Base-by-base conservation (phyloP, 2,329 filamentous ascomycete species). In the Penicillium palitans region DNA sequence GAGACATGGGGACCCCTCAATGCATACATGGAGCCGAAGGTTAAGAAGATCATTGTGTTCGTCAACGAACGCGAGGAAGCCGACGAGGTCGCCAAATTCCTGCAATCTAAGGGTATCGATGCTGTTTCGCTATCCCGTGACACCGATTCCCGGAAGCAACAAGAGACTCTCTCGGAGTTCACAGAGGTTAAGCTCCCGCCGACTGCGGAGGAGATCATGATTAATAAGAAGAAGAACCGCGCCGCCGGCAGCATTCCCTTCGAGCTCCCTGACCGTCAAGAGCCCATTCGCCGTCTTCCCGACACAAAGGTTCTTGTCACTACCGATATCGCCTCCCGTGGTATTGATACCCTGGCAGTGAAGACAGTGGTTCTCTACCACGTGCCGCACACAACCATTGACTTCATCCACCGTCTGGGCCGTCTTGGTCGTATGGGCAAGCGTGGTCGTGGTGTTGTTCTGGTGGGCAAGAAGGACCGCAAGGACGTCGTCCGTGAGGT, bases 381-480 rank as follows among this genome's bases (percentile, higher is more conserved):
- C 72, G 93, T 99, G n/a, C 95, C 95, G 5, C 93, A 98, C 72
- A 96, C 91, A 0, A 96, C 92, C 0, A 96, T 99, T 60, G 96
- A 99, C 75, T 99, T 99, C 70, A 97, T 99, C 70, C 96, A 99
- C 76, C 89, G 96, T 17, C 85, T 98, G 5, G 95, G 95, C 17
- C 85, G 95, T 57, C 91, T 95, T 1, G 95, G 95, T 0, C 85
- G 95, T 35, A 98, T 98, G 91, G 92, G 92, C 3, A 85, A 92
- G 61, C 84, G 95, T 72, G 95, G 95, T 17, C 84, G 93, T 56
- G 95, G 92, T 21, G 87, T 98, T 63, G 93, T 98, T 29, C 79
- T 99, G 37, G 90, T 97, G 2, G 93, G 93, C 61, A 93, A 90
- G 74, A 85, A 92, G 61, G 95, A 98, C 74, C 82, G 95, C 53